A percentile compares a stretch with the other conserved stretches of the same genome.
phyloP scores from a whole-genome alignment of 306 rosid species.

The Geum urbanum region DNA sequence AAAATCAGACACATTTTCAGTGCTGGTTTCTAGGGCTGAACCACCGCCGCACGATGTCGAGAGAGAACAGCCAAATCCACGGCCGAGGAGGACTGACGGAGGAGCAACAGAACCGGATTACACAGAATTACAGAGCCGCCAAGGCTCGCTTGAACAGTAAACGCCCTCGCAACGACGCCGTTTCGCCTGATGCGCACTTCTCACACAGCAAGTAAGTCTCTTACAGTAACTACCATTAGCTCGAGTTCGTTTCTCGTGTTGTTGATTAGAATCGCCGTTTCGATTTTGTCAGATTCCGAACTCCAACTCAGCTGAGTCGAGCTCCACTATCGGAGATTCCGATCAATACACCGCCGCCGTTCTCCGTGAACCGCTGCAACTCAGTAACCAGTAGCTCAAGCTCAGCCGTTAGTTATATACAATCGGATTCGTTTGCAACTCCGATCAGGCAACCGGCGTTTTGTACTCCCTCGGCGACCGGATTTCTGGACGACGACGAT shows the following conservation, averaged over 20 bases:
- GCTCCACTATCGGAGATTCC: constrained; percentile 54
- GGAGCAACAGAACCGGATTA: constrained; percentile 51
- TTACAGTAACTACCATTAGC: not conserved
- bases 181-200: constrained; percentile 9
- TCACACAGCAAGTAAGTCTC: constrained; percentile 16
- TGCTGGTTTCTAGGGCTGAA: constrained; percentile 3
- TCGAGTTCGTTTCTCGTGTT: not conserved
- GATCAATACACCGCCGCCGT: constrained; percentile 27
- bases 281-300: constrained; percentile 32
- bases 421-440: constrained; percentile 38
- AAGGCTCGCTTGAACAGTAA: constrained; percentile 68
- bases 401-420: not conserved
- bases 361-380: constrained; percentile 1
- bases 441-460: constrained; percentile 36
- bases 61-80: constrained; percentile 9
- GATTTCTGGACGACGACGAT: constrained; percentile 50
- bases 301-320: constrained; percentile 31
- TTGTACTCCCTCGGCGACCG: constrained; percentile 18
- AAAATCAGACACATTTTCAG: not conserved
- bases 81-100: constrained; percentile 30
- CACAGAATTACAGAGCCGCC: constrained; percentile 55
- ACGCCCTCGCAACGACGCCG: constrained; percentile 51
- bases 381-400: constrained; percentile 11
- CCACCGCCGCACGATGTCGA: constrained; percentile 5
- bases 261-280: not conserved